Evolutionary conservation across 2,329 filamentous ascomycete species (phyloP).

Genomic region (Colletotrichum horii): DNA sequence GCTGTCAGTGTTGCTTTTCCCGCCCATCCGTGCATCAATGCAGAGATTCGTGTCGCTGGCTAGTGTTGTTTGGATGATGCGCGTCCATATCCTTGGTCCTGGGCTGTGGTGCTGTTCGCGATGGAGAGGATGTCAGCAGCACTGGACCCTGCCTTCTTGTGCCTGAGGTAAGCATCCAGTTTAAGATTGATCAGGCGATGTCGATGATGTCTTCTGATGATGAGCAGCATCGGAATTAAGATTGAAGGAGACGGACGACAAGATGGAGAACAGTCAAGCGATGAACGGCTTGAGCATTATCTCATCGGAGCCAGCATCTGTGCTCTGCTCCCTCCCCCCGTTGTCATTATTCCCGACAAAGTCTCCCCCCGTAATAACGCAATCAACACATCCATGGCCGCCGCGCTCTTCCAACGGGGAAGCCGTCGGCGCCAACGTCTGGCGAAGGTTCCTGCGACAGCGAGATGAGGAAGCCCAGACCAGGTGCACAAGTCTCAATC

Average conservation of each 20-base stretch:
- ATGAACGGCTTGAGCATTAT: not conserved
- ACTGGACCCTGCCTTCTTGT: not conserved
- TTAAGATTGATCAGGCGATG: slow-evolving; percentile 4
- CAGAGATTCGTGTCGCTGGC: not conserved
- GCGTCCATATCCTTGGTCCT: not conserved
- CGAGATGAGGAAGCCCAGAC: not conserved
- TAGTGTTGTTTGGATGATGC: not conserved
- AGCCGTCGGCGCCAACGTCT: slow-evolving; percentile 1
- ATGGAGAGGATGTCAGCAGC: not conserved
- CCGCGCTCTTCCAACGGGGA: not conserved
- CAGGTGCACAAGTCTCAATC: slow-evolving; percentile 4
- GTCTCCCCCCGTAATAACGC: not conserved
- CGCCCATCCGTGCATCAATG: not conserved
- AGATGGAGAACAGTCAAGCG: not conserved
- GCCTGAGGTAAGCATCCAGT: not conserved
- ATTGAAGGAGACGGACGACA: slow-evolving; percentile 5
- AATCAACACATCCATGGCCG: not conserved
- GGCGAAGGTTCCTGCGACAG: not conserved
- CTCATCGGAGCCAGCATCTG: not conserved
- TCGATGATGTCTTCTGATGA: not conserved
- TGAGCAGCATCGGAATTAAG: not conserved
- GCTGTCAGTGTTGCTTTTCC: not conserved
- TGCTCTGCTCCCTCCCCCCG: not conserved
- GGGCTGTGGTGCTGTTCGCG: not conserved
- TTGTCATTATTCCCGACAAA: not conserved